Evolutionary conservation across 148 eudicot genomes (phyloP).

Genomic region (Talinum fruticosum): DNA sequence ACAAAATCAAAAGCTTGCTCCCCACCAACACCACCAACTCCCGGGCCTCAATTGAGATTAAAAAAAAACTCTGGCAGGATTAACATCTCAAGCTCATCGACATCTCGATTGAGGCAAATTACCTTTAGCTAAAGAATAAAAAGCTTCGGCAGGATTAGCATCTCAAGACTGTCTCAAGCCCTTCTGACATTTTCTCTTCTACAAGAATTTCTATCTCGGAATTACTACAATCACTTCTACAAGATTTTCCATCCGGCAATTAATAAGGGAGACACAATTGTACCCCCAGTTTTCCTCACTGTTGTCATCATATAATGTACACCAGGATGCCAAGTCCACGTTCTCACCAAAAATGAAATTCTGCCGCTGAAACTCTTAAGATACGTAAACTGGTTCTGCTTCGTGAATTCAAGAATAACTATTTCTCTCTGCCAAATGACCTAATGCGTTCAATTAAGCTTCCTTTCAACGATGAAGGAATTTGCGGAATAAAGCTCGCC

Average conservation of each 20-base stretch:
- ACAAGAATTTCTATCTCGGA: conserved; percentile 1
- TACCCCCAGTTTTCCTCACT: background rate
- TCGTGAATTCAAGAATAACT: conserved; percentile 8
- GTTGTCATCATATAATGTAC: background rate
- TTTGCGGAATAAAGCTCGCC: conserved; percentile 42
- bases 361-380: background rate
- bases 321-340: background rate
- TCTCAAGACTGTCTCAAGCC: no score
- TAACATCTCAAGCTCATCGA: background rate
- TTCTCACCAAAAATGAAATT: background rate
- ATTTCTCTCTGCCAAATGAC: conserved; percentile 46
- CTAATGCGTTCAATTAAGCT: conserved; percentile 52
- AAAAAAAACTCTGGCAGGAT: conserved; percentile 3
- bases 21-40: background rate
- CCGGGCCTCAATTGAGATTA: conserved; percentile 11
- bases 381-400: background rate
- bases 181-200: background rate
- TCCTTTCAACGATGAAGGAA: conserved; percentile 76
- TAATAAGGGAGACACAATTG: background rate
- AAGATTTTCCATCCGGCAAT: no score
- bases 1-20: conserved; percentile 1
- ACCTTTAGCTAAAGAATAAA: background rate
- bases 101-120: background rate
- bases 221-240: background rate
- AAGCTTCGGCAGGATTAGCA: background rate